A percentile compares a stretch with the other conserved stretches of the same genome.
Conservation (phyloP, 176 grass and related monocot species). For the Ensete ventricosum region DNA sequence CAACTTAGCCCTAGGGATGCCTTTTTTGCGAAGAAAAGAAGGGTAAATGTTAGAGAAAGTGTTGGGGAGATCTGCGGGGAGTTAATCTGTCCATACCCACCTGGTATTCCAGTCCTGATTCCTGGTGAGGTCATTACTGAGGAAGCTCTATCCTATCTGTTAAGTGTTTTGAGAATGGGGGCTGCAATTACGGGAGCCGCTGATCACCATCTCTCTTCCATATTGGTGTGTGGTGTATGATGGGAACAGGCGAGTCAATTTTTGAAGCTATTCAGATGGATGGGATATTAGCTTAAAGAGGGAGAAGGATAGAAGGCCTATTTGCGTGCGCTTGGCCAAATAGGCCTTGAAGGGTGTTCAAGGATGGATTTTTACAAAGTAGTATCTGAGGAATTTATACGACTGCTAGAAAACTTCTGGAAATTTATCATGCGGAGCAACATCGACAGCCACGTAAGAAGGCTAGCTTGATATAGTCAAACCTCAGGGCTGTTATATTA, state of each 20-base stretch:
- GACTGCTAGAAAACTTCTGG: too few relatives aligned
- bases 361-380: too few relatives aligned
- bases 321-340: too few relatives aligned
- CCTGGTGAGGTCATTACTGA: slow-evolving; percentile 67
- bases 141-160: slow-evolving; percentile 47
- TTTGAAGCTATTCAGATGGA: neutral
- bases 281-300: too few relatives aligned
- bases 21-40: slow-evolving; percentile 69
- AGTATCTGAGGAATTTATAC: too few relatives aligned
- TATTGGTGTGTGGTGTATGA: slow-evolving; percentile 52
- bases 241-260: neutral
- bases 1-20: slow-evolving; percentile 60
- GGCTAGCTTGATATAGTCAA: too few relatives aligned
- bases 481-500: too few relatives aligned
- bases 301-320: too few relatives aligned
- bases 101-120: slow-evolving; percentile 66
- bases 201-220: slow-evolving; percentile 49
- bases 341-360: too few relatives aligned
- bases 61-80: slow-evolving; percentile 76
- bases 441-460: too few relatives aligned
- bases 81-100: slow-evolving; percentile 75
- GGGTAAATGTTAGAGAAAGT: slow-evolving; percentile 41
- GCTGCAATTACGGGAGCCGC: slow-evolving; percentile 55
- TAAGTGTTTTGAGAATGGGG: slow-evolving; percentile 36
- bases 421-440: too few relatives aligned